Base-by-base conservation (phyloP, 1,284 basidiomycete species). In the Leccinum pachyderme region DNA sequence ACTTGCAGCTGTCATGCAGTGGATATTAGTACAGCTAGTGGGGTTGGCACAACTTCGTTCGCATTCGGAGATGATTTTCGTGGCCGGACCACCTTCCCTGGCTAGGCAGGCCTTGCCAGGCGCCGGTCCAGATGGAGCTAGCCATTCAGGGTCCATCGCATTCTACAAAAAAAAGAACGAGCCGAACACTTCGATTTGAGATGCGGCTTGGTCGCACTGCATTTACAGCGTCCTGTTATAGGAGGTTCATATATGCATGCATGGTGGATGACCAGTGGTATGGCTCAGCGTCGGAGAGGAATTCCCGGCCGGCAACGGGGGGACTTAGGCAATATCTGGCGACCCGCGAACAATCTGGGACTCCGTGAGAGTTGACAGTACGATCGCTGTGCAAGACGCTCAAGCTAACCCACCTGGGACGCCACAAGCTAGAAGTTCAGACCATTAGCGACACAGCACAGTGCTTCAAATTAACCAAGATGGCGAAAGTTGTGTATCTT, bases 401-500 rank as follows among this genome's bases (percentile, higher is more conserved):
- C 37, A 18, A 25, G 15, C 12, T 13, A 18, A 43, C 49, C 29
- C 25, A 46, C 47, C 49, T 53, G 15, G n/a, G 22, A 27, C 6
- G 15, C 11, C 15, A 54, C 28, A 28, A 27, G 0, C n/a, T 15
- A 24, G 25, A 24, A 43, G 37, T 18, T 39, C 51, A 39, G 15
- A 22, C 39, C 2, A 9, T 37, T 48, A 47, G 44, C 44, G 41
- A 15, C 4, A 2, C 35, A 28, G 47, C 12, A 39, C 11, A 29
- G 13, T 51, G 7, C 22, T 46, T 37, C 31, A 41, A 11, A 24
- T 33, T 37, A 33, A 29, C 35, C 13, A 18, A 13, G 44, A 11
- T 32, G n/a, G n/a, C 27, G 33, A 47, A 41, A 29, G 15, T 29
- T 31, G 47, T 43, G 39, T 64, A 18, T 39, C 49, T 41, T 51